These are phyloP conservation scores for Mycena olivaceomarginata DNA, from an alignment of 768 basidiomycete species.

Conservation along the genomic window DNA sequence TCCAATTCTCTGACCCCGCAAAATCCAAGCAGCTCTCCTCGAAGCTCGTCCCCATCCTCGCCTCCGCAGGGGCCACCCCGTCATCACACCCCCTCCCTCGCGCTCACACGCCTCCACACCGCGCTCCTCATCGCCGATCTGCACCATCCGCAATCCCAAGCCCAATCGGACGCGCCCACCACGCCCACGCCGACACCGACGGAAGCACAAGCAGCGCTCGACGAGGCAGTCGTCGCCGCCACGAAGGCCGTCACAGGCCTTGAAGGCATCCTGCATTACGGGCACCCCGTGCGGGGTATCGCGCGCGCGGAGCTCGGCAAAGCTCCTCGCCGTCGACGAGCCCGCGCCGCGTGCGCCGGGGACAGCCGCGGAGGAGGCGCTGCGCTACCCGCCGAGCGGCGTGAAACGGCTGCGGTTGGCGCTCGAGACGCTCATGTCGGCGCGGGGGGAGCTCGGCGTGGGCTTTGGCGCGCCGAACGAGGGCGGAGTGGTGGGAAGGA, in stretches of 20 bases:
- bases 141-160: slow-evolving; percentile 33
- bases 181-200: neutral
- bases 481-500: slow-evolving; percentile 83
- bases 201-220: slow-evolving; percentile 47
- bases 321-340: slow-evolving; percentile 88
- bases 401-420: slow-evolving; percentile 78
- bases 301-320: slow-evolving; percentile 88
- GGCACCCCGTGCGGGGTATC: slow-evolving; percentile 88
- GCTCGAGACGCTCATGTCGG: slow-evolving; percentile 77
- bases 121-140: slow-evolving; percentile 78
- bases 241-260: slow-evolving; percentile 74
- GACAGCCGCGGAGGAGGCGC: slow-evolving; percentile 41
- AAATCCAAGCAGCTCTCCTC: slow-evolving; percentile 77
- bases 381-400: slow-evolving; percentile 79
- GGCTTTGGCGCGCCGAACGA: slow-evolving; percentile 84
- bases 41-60: slow-evolving; percentile 80
- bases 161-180: too few species aligned
- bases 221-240: slow-evolving; percentile 77
- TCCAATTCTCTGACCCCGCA: slow-evolving; percentile 76
- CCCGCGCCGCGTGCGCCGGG: slow-evolving; percentile 62
- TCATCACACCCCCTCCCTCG: slow-evolving; percentile 88
- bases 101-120: slow-evolving; percentile 82
- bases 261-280: slow-evolving; percentile 68
- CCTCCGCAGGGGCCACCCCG: slow-evolving; percentile 74
- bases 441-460: slow-evolving; percentile 75